Conservation (phyloP, 1,284 basidiomycete genomes). For the Ganoderma meredithae region DNA sequence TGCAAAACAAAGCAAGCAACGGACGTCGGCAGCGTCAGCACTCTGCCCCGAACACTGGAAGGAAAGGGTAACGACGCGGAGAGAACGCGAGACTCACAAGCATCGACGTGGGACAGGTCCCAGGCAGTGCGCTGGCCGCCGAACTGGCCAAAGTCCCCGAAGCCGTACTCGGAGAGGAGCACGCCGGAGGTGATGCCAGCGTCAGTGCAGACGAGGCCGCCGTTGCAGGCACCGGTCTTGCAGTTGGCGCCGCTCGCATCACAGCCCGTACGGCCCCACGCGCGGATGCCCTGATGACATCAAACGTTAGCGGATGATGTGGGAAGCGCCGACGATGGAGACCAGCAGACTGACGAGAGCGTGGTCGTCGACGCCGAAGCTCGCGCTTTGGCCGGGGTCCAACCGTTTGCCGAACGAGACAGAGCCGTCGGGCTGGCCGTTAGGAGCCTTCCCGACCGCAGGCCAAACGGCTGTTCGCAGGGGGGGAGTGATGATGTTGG, state of each 20-base stretch:
- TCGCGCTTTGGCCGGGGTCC: constrained; percentile 8
- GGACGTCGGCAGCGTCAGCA: neutral
- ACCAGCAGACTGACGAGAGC: constrained; percentile 3
- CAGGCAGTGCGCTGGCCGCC: constrained; percentile 8
- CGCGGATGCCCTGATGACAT: constrained; percentile 7
- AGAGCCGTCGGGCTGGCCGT: constrained; percentile 9
- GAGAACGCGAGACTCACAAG: neutral
- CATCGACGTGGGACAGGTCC: constrained; percentile 6
- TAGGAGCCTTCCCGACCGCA: constrained; percentile 2
- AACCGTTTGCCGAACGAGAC: neutral
- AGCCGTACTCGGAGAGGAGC: constrained; percentile 8
- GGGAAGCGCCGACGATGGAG: neutral
- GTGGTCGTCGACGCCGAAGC: constrained; percentile 7
- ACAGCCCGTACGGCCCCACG: constrained; percentile 9
- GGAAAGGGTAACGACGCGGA: too few species aligned
- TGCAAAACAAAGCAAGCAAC: neutral
- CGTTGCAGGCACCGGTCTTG: constrained; percentile 1
- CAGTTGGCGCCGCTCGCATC: constrained; percentile 9
- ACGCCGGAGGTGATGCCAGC: constrained; percentile 11
- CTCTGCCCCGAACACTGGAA: too few species aligned
- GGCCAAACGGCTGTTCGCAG: constrained; percentile 6
- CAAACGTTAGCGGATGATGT: neutral
- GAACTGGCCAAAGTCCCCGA: constrained; percentile 2
- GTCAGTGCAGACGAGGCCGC: constrained; percentile 10
- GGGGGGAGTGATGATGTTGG: neutral